phyloP scores from a whole-genome alignment of 2,329 filamentous ascomycete genomes.

The Aspergillus glaucus region DNA sequence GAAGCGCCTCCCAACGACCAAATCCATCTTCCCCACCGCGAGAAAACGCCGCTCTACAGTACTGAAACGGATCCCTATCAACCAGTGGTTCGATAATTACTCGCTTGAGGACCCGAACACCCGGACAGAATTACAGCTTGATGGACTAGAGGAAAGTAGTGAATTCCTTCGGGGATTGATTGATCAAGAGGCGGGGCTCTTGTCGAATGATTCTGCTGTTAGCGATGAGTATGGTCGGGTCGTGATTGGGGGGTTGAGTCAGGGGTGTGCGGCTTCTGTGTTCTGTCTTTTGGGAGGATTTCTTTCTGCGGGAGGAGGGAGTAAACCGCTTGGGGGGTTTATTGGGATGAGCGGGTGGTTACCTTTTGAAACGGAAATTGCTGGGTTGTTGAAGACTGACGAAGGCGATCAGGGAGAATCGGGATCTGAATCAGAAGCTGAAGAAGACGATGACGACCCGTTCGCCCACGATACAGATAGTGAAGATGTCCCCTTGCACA shows the following conservation, averaged over 20 bases:
- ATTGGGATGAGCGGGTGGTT: slow-evolving; percentile 46
- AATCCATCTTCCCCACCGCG: slow-evolving; percentile 50
- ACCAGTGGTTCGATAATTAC: slow-evolving; percentile 49
- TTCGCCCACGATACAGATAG: slow-evolving; percentile 7
- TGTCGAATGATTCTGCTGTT: slow-evolving; percentile 13
- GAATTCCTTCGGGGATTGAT: slow-evolving; percentile 32
- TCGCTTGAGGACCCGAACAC: slow-evolving; percentile 36
- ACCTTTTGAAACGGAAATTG: slow-evolving; percentile 28
- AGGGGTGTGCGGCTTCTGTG: slow-evolving; percentile 47
- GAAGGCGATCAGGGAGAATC: slow-evolving; percentile 5
- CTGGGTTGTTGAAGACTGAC: slow-evolving; percentile 14
- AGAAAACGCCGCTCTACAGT: slow-evolving; percentile 39
- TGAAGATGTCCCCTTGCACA: slow-evolving; percentile 8
- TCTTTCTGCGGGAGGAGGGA: background rate
- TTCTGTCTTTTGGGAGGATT: slow-evolving; percentile 37
- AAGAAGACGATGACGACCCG: slow-evolving; percentile 17
- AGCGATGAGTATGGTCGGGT: slow-evolving; percentile 31
- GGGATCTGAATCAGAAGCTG: background rate
- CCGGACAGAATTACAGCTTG: slow-evolving; percentile 39
- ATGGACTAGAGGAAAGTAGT: slow-evolving; percentile 41
- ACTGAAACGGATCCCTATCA: slow-evolving; percentile 39
- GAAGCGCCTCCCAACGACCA: slow-evolving; percentile 22
- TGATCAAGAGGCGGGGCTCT: slow-evolving; percentile 21
- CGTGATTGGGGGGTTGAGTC: slow-evolving; percentile 48
- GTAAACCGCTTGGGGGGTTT: slow-evolving; percentile 33